phyloP scores from a whole-genome alignment of 495 filamentous ascomycete species.

The Talaromyces nanjingensis region DNA sequence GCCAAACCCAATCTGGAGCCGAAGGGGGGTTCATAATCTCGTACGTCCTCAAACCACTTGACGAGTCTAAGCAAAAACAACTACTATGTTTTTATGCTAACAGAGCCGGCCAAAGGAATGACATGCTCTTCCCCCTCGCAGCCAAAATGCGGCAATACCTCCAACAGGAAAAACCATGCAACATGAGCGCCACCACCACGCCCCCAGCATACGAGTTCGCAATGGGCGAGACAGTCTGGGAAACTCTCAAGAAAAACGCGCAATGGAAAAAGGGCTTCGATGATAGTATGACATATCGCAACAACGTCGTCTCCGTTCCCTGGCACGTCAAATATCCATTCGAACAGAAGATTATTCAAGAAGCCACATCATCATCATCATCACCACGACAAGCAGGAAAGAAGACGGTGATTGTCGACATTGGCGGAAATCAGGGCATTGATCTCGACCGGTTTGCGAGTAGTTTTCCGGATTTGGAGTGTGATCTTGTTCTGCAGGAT shows the following conservation, averaged over 20 bases:
- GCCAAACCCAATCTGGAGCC: not conserved
- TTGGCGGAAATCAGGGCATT: not conserved
- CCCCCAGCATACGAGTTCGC: not conserved
- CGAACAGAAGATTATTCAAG: not conserved
- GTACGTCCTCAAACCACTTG: not conserved
- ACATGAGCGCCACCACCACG: not conserved
- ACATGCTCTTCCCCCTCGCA: not conserved
- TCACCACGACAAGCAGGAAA: not conserved
- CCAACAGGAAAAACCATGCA: not conserved
- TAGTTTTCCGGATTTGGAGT: not conserved
- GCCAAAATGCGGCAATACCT: not conserved
- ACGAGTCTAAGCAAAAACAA: not conserved
- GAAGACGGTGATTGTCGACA: not conserved
- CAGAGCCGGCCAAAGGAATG: not conserved
- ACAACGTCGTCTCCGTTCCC: not conserved
- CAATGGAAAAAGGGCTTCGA: no score
- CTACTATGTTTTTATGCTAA: not conserved
- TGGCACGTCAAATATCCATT: slow-evolving; percentile 1
- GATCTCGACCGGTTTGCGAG: not conserved
- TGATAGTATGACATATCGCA: not conserved
- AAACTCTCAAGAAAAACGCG: no score
- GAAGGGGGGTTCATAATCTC: not conserved
- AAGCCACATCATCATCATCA: not conserved
- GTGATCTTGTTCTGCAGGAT: slow-evolving; percentile 33
- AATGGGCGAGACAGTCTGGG: slow-evolving; percentile 1